Evolutionary conservation across 257 asterid genomes (phyloP), one percentile per base, ranked within the genome.

Genomic region (Pogostemon cablin): DNA sequence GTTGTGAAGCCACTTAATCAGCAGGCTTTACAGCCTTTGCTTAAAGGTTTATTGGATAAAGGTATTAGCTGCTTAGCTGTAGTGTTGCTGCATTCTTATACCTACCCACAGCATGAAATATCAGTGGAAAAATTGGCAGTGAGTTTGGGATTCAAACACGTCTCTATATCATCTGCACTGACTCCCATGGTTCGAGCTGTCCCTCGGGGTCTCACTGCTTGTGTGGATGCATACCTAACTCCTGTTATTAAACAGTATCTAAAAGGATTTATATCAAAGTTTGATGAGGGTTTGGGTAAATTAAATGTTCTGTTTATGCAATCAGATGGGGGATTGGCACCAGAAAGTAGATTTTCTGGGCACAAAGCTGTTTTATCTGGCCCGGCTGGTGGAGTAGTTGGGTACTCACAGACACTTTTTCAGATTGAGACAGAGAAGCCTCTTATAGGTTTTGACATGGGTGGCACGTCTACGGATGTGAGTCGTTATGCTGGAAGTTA

Each of bases 331-430:
- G 99, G 99, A 9, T 85, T 93, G 75, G 99, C 97, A 11, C 99
- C 99, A 1, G 96, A 93, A 71, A 86, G 82, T 78, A 79, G 96
- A 79, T 93, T 93, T 81, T 93, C 99, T 3, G 99, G 99, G 71
- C 99, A 93, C 83, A 93, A 91, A 78, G 99, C 99, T 58, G 95
- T 93, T 80, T 79, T 93, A 62, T 93, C 98, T 0, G 99, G 99
- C 62, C 99, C 99, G 6, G 99, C 99, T 2, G 99, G 99, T 65
- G 99, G 97, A 49, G 99, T 93, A 6, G 99, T 93, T 70, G 99
- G 97, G 74, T 93, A 87, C 75, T 89, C 99, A 7, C 99, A 93
- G 81, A 93, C 99, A 25, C 96, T 89, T 73, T 84, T 81, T 5
- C 88, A 89, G 66, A 70, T 85, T 38, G 99, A 93, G 84, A 93